Percentiles rank a stretch among this genome's conserved stretches.
Evolutionary conservation across 768 basidiomycete species (phyloP).

Genomic region (Mycena amicta): DNA sequence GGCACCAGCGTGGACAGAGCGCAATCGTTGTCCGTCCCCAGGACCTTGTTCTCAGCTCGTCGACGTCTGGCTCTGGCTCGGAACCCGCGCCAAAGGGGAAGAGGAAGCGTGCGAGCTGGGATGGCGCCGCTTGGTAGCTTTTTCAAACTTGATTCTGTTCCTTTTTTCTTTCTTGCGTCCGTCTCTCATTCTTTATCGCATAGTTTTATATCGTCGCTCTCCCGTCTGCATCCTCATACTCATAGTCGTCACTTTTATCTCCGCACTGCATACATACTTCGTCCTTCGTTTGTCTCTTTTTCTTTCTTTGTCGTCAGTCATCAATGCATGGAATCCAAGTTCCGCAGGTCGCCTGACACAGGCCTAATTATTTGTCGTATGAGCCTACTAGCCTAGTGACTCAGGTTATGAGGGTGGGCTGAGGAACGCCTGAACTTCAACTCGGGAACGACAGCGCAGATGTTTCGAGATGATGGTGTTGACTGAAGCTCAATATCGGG

Average conservation of each 20-base stretch:
- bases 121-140: constrained; percentile 34
- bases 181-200: neutral
- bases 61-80: constrained; percentile 26
- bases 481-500: no score
- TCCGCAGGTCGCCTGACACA: no score
- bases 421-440: no score
- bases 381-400: no score
- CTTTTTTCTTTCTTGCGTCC: neutral
- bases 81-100: constrained; percentile 24
- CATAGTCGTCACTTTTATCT: neutral
- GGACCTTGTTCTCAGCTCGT: constrained; percentile 36
- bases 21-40: constrained; percentile 40
- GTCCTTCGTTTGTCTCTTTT: no score
- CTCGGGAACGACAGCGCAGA: no score
- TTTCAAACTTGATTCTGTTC: neutral
- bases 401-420: no score
- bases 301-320: no score
- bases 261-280: no score
- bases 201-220: neutral
- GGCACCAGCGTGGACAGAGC: constrained; percentile 49
- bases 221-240: neutral
- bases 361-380: no score
- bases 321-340: no score
- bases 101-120: constrained; percentile 50
- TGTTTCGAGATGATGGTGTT: no score